phyloP scores from a whole-genome alignment of 805 yeast genomes.

The Candida ponderosae region DNA sequence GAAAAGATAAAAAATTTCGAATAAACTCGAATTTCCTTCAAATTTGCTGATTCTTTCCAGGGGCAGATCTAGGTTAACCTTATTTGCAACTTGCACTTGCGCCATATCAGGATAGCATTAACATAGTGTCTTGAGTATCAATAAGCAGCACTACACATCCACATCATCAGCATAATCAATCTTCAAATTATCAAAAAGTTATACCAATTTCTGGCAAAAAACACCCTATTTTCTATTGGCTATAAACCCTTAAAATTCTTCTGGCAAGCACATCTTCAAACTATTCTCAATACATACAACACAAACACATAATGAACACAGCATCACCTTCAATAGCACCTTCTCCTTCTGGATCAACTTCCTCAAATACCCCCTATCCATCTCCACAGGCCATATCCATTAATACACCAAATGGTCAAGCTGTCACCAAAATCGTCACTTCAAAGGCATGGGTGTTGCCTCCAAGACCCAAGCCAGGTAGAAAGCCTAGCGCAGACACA shows the following conservation, averaged over 20 bases:
- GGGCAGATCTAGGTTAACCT: too few species aligned
- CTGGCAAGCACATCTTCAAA: not conserved
- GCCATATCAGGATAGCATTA: too few species aligned
- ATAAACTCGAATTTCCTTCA: too few species aligned
- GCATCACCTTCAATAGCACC: conserved; percentile 12
- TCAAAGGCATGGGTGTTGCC: conserved; percentile 76
- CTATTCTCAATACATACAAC: not conserved
- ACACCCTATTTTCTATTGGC: conserved; percentile 1
- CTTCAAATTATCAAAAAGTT: too few species aligned
- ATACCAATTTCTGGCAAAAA: too few species aligned
- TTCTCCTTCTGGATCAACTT: conserved; percentile 7
- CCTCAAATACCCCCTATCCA: not conserved
- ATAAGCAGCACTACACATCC: too few species aligned
- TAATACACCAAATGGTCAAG: not conserved
- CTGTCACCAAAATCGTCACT: conserved; percentile 43
- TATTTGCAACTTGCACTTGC: too few species aligned
- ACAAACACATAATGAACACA: not conserved
- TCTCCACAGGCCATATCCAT: not conserved
- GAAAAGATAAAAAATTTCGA: too few species aligned
- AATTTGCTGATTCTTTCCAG: too few species aligned
- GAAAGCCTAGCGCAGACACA: conserved; percentile 58
- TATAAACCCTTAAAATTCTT: not conserved
- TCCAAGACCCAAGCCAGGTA: conserved; percentile 70
- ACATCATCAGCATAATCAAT: too few species aligned
- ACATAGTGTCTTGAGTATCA: too few species aligned